Evolutionary conservation across 805 yeast genomes (phyloP).

Genomic region (Teunomyces barrocoloradensis): DNA sequence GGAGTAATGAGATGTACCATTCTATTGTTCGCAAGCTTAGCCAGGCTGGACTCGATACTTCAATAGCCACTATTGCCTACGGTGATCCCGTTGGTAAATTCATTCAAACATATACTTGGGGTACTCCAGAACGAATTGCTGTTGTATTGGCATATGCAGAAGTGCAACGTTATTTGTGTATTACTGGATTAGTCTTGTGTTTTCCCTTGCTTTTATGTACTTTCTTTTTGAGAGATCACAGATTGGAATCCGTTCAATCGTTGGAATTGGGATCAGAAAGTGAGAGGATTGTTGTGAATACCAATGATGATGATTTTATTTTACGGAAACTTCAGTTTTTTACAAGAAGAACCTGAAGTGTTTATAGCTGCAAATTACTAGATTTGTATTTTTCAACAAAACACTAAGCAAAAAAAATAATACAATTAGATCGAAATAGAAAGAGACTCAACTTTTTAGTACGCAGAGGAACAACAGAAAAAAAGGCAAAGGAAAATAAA

Average conservation of each 20-base stretch:
- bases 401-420: neutral
- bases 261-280: constrained; percentile 13
- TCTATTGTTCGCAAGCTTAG: constrained; percentile 33
- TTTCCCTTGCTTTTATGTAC: constrained; percentile 49
- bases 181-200: constrained; percentile 54
- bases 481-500: neutral
- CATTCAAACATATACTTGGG: constrained; percentile 53
- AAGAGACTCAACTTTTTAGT: too few species aligned
- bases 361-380: neutral
- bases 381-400: neutral
- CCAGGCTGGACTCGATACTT: constrained; percentile 26
- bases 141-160: constrained; percentile 57
- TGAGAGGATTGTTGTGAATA: constrained; percentile 20
- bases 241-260: constrained; percentile 36
- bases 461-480: neutral
- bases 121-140: constrained; percentile 56
- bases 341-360: neutral
- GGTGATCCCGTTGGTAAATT: constrained; percentile 51
- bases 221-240: constrained; percentile 53
- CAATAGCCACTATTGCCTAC: constrained; percentile 48
- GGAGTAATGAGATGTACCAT: constrained; percentile 59
- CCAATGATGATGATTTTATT: constrained; percentile 23
- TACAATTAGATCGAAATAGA: neutral
- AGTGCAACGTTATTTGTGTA: constrained; percentile 56
- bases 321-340: neutral